Percentiles rank a stretch among this genome's conserved stretches.
These are phyloP conservation scores for Penicillium longicatenatum DNA, from an alignment of 495 filamentous ascomycete species.

Conservation along the genomic window DNA sequence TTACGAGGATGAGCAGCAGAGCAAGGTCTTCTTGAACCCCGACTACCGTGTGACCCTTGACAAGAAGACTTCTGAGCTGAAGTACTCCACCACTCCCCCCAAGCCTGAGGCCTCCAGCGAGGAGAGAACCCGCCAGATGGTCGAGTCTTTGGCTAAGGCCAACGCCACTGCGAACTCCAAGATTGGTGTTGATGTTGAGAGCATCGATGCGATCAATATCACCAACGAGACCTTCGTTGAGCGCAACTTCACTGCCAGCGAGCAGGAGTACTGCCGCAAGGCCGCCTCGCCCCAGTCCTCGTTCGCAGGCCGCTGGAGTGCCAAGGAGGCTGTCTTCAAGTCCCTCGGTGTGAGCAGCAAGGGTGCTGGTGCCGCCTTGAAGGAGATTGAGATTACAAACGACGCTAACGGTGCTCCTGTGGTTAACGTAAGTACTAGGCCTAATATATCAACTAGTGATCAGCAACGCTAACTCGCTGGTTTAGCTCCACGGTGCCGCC, in stretches of 20 bases:
- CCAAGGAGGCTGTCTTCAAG: conserved; percentile 99
- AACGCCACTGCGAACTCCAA: conserved; percentile 73
- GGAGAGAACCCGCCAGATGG: conserved; percentile 70
- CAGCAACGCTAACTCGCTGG: conserved; percentile 30
- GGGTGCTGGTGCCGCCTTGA: conserved; percentile 85
- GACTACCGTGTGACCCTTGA: conserved; percentile 81
- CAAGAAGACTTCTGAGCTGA: conserved; percentile 77
- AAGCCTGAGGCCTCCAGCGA: conserved; percentile 56
- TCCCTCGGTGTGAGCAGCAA: conserved; percentile 83
- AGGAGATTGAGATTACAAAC: conserved; percentile 88
- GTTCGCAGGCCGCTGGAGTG: conserved; percentile 92
- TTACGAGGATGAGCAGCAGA: conserved; percentile 84
- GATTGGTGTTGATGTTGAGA: conserved; percentile 91
- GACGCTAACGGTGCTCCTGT: conserved; percentile 79
- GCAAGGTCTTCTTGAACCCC: conserved; percentile 91
- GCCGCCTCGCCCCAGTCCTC: conserved; percentile 76
- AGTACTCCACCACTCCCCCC: conserved; percentile 65
- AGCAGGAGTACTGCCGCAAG: conserved; percentile 82
- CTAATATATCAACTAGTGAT: background rate
- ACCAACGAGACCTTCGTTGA: conserved; percentile 92
- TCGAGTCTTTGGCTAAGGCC: conserved; percentile 76
- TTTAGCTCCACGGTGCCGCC: conserved; percentile 78
- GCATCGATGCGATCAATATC: conserved; percentile 80
- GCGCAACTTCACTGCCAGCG: conserved; percentile 85
- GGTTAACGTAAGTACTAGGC: conserved; percentile 69